Base-by-base conservation (phyloP, 306 rosid species). In the Pyrus pyrifolia region DNA sequence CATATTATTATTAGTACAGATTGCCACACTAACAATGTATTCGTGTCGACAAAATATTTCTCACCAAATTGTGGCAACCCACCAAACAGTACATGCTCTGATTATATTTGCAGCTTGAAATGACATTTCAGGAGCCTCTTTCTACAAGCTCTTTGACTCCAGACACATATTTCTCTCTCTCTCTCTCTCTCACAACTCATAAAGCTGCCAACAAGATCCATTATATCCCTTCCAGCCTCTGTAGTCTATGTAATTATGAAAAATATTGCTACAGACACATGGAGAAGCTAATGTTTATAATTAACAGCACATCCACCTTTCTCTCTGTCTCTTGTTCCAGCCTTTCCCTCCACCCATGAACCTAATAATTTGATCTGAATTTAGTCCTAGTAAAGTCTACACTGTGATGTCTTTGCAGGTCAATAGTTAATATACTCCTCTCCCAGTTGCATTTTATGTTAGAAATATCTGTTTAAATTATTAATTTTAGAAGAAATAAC, bases 121-220 rank as follows among this genome's bases (percentile, higher is more conserved):
- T 88, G 92, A 91, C 93, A 84, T 84, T 46, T 89, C 92, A 78
- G 55, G 38, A 64, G 74, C 11, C 22, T 30, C 44, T 30, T 31
- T 8, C 30, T 27, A 4, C 2, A 51, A 51, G 21, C 67, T 27
- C 38, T 61, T 78, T 73, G 77, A 73, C 67, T 58, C 38, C 68
- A 59, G 17, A 60, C 68, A 59, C 29, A 61, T 13, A 4, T 30
- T 21, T 58, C 66, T 5, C 70, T 65, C 49, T 31, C 61, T 31
- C 71, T 64, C 71, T 52, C 57, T 23, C 45, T 58, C 67, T 29
- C 51, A 18, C 59, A 2, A 25, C 2, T 70, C 63, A 57, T 79
- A 83, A 77, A 88, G 83, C 89, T 83, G 91, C 86, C 85, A 82
- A 52, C 79, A 77, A 81, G 83, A 88, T 88, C 91, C 84, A 84